Evolutionary conservation across 1,284 basidiomycete genomes (phyloP).

Genomic region (Trichosporon inkin): DNA sequence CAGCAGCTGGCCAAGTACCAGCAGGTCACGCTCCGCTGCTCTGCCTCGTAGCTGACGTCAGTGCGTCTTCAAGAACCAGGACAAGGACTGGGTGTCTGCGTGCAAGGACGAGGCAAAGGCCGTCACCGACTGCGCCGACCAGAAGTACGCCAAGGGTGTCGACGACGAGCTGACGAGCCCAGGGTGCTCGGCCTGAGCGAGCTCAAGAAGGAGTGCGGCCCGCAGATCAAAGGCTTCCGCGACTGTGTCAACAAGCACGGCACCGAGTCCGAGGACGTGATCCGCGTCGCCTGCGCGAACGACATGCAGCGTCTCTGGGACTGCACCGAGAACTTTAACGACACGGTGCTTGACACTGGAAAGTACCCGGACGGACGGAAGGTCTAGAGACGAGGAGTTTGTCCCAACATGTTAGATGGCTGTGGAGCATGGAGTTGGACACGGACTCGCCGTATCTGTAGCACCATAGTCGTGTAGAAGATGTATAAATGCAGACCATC

Average conservation of each 20-base stretch:
- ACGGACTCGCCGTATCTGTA: too few species aligned
- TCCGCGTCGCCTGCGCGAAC: constrained; percentile 32
- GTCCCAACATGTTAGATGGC: too few species aligned
- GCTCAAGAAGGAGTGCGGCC: constrained; percentile 39
- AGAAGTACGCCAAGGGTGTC: constrained; percentile 36
- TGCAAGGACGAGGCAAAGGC: constrained; percentile 40
- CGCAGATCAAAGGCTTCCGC: constrained; percentile 38
- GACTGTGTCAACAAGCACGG: constrained; percentile 39
- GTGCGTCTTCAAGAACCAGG: constrained; percentile 44
- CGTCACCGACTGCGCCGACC: constrained; percentile 44
- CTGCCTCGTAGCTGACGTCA: constrained; percentile 13
- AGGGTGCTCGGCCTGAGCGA: constrained; percentile 46
- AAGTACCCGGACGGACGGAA: background rate
- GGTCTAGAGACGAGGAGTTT: too few species aligned
- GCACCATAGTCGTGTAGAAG: too few species aligned
- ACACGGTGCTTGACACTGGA: constrained; percentile 23
- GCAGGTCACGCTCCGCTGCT: constrained; percentile 25
- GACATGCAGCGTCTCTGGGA: constrained; percentile 44
- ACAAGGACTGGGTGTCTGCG: constrained; percentile 41
- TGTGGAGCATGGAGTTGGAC: too few species aligned
- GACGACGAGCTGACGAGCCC: background rate
- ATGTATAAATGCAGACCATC: too few species aligned
- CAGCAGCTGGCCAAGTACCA: constrained; percentile 48
- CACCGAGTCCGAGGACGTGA: constrained; percentile 30
- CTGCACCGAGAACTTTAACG: constrained; percentile 34